Base-by-base conservation (phyloP, 2,329 filamentous ascomycete genomes). In the Tetracladium maxilliforme region DNA sequence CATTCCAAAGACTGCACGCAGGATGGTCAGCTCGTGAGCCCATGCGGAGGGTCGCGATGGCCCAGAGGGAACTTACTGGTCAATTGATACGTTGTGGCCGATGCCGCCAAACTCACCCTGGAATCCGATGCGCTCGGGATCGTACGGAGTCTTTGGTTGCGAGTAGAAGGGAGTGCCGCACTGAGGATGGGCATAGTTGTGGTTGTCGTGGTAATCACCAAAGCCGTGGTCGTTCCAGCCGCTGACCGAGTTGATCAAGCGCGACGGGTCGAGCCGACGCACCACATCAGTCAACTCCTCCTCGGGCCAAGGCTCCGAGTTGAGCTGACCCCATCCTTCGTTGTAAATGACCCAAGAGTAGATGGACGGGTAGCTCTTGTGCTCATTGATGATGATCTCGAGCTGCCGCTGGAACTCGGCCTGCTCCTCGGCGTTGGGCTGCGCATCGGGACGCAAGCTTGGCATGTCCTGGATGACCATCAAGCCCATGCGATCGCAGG, bases 381-480 rank as follows among this genome's bases (percentile, higher is more conserved):
- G 36, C 51, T 36, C 42, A 66, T 64, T 55, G 21, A 81, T 48
- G 21, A 80, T 44, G 7, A 74, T 36, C 16, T 64, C 61, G 2
- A 80, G 53, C 38, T 80, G 69, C 2, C 73, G 61, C 22, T 61
- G 52, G 30, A 79, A 81, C 36, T 81, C 75, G 6, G 50, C 48
- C 40, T 80, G 72, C 32, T 76, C 59, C 2, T 43, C 50, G 3
- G 33, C 28, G 19, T 52, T 45, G 20, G 62, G 54, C 14, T 38
- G 44, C 3, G 43, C 39, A 4, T 38, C 42, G 12, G 21, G 54
- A 42, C 49, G 47, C 28, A 78, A 47, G 3, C 70, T 62, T 0
- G 74, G 74, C 75, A 81, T 81, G 32, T 81, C 76, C 40, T 80
- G 75, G 23, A 80, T 69, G 6, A 81, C 58, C 14, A 80, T 43